These are phyloP conservation scores for Dittrichia graveolens DNA, from an alignment of 129 eudicot genomes.

Conservation along the genomic window DNA sequence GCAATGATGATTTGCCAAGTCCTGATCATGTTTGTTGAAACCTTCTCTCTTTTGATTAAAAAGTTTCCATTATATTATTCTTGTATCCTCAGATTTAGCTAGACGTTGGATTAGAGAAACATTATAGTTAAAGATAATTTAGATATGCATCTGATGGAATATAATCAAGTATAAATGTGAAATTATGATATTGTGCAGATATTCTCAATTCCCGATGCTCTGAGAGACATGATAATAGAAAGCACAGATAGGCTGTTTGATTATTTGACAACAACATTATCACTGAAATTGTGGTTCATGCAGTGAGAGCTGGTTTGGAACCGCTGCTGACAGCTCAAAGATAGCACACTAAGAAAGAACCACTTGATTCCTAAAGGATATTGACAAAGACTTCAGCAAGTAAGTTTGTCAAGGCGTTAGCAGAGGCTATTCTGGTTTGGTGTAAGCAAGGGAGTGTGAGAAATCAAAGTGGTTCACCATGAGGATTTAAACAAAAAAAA, in stretches of 20 bases:
- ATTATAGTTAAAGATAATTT: not conserved
- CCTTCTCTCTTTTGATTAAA: not conserved
- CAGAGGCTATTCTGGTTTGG: no score
- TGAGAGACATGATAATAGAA: constrained; percentile 87
- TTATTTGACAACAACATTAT: constrained; percentile 77
- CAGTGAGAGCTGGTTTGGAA: constrained; percentile 74
- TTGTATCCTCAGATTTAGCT: not conserved
- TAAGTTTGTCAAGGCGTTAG: no score
- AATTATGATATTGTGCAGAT: constrained; percentile 61
- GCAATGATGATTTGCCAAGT: constrained; percentile 81
- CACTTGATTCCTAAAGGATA: no score
- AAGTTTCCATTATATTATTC: not conserved
- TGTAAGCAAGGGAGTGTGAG: no score
- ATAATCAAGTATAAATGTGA: not conserved
- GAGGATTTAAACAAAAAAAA: no score
- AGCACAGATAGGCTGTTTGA: constrained; percentile 94
- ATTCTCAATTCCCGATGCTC: constrained; percentile 73
- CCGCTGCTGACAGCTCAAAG: constrained; percentile 93
- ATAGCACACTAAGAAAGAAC: no score
- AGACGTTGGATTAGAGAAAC: constrained; percentile 1
- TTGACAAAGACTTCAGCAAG: no score
- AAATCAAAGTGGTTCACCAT: no score
- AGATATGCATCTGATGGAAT: not conserved
- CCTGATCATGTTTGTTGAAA: constrained; percentile 67
- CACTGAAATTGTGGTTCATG: constrained; percentile 84